Evolutionary conservation across 176 grass and related monocot species (phyloP), one percentile per base, ranked within the genome.

Genomic region (Eremochloa ophiuroides): DNA sequence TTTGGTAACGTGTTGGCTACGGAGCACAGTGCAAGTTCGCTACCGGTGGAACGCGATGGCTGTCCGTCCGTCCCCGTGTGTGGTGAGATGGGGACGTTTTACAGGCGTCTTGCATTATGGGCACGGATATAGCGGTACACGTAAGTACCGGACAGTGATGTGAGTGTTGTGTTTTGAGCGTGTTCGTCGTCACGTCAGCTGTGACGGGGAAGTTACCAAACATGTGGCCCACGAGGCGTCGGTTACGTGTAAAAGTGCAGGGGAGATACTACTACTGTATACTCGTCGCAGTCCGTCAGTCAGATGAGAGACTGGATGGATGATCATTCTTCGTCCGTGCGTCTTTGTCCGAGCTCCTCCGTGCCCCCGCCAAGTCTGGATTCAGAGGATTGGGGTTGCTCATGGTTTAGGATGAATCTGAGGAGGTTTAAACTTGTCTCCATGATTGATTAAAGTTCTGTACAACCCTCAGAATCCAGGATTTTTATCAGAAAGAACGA

Each of bases 221-320:
- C 84, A 79, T 31, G 55, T 46, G 83, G 17, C 41, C 9, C 34
- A 42, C 59, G 59, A 18, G 46, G 4, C 29, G 34, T 20, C 50
- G 69, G 16, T 86, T 74, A 38, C 69, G 76, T 86, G 46, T 74
- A 66, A 74, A 85, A 66, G 84, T 29, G 70, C 10, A 4, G 44
- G 3, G 35, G 3, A 44, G 50, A n/a, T n/a, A n/a, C n/a, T n/a
- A n/a, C n/a, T n/a, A n/a, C n/a, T n/a, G n/a, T n/a, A n/a, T n/a
- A n/a, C 41, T 13, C 38, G 66, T 77, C 82, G 8, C 40, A 44
- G 29, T 84, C 66, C n/a, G n/a, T n/a, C n/a, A n/a, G n/a, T n/a
- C n/a, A 34, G 48, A 18, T 64, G 66, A 28, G 29, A 10, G 22
- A 23, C 10, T 47, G 20, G 37, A 42, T 28, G 44, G n/a, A n/a